Conservation (phyloP, 2,329 filamentous ascomycete species). For the Aspergillus novofumigatus region DNA sequence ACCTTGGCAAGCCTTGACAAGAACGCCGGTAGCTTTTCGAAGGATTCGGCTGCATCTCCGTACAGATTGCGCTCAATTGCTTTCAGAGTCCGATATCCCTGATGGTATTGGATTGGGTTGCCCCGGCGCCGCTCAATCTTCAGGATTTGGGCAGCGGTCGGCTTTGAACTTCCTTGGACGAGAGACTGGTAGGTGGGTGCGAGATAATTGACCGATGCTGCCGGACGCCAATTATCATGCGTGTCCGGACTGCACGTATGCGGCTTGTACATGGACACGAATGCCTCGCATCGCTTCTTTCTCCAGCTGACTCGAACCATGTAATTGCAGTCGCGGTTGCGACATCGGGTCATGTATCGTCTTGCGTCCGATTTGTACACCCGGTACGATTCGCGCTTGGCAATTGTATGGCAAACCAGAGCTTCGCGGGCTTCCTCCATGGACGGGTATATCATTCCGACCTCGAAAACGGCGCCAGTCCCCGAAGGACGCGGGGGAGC, state of each 20-base stretch:
- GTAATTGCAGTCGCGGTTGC: neutral
- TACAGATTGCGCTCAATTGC: neutral
- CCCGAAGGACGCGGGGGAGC: neutral
- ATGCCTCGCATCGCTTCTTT: neutral
- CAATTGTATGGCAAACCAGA: neutral
- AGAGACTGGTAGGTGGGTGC: neutral
- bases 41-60: neutral
- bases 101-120: neutral
- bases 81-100: neutral
- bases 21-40: neutral
- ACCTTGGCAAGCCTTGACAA: neutral
- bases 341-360: neutral
- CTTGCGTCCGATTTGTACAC: neutral
- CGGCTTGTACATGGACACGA: neutral
- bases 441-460: neutral
- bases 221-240: neutral
- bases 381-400: neutral
- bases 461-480: neutral
- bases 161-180: neutral
- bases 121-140: neutral
- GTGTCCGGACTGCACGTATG: neutral
- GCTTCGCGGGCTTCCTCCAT: neutral
- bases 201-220: neutral
- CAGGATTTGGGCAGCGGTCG: neutral
- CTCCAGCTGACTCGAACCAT: neutral